Evolutionary conservation across 768 basidiomycete species (phyloP).

Genomic region (Cystobasidium onofrii): DNA sequence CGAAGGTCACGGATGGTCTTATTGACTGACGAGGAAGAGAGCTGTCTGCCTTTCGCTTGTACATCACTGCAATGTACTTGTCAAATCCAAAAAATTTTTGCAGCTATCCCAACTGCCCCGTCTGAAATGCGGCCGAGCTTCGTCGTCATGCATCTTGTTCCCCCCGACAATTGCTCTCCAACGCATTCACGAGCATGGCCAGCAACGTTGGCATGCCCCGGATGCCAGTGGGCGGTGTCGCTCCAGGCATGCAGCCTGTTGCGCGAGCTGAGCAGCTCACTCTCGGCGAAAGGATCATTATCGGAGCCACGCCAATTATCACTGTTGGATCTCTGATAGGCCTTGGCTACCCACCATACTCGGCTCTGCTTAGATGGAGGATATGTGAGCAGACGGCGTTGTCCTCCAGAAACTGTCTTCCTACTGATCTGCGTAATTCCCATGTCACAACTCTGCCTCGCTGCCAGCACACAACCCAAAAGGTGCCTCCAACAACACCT

Average conservation of each 20-base stretch:
- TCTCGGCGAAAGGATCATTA: conserved; percentile 1
- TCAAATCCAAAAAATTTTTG: too few relatives aligned
- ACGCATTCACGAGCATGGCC: background rate
- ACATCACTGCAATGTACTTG: too few relatives aligned
- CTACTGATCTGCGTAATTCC: too few relatives aligned
- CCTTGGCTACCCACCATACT: conserved; percentile 18
- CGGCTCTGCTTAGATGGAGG: conserved; percentile 8
- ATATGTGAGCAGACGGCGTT: background rate
- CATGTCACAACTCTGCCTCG: background rate
- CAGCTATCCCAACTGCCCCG: too few relatives aligned
- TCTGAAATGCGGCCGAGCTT: too few relatives aligned
- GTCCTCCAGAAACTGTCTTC: background rate
- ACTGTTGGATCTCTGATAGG: conserved; percentile 8
- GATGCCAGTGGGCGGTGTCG: background rate
- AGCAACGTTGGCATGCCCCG: background rate
- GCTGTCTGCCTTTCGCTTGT: too few relatives aligned
- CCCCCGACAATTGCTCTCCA: background rate
- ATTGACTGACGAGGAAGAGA: too few relatives aligned
- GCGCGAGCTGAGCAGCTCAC: background rate
- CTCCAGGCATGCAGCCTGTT: background rate
- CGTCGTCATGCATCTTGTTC: background rate
- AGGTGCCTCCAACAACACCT: conserved; percentile 5
- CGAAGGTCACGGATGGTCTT: too few relatives aligned
- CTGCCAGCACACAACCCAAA: conserved; percentile 3
- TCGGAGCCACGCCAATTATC: conserved; percentile 16